phyloP scores from a whole-genome alignment of 2,329 filamentous ascomycete genomes.

The Ambrosiella xylebori region DNA sequence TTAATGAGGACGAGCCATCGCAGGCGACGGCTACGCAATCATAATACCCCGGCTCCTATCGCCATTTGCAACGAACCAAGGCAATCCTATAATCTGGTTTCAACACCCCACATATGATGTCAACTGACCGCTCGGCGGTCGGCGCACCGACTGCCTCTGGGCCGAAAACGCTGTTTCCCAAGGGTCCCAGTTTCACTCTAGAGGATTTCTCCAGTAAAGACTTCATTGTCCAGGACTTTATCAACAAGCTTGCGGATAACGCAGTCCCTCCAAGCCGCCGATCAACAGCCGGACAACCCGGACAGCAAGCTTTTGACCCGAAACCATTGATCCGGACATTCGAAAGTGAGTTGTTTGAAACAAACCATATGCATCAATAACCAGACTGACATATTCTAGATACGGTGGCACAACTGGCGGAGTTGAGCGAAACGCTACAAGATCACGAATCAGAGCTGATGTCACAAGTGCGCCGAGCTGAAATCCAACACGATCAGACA shows the following conservation, averaged over 20 bases:
- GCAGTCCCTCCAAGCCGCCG: conserved; percentile 65
- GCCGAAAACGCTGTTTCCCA: conserved; percentile 54
- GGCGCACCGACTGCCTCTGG: conserved; percentile 30
- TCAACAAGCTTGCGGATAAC: conserved; percentile 78
- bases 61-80: not conserved
- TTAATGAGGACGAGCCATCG: not conserved
- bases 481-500: conserved; percentile 81
- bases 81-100: not conserved
- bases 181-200: conserved; percentile 67
- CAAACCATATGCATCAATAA: not conserved
- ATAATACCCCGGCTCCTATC: not conserved
- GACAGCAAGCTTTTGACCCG: conserved; percentile 58
- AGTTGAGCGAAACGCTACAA: conserved; percentile 68
- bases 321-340: conserved; percentile 95
- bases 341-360: conserved; percentile 38
- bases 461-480: conserved; percentile 76
- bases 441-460: conserved; percentile 79
- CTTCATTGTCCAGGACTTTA: conserved; percentile 96
- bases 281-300: conserved; percentile 38
- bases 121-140: conserved; percentile 6
- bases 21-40: not conserved
- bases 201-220: conserved; percentile 80
- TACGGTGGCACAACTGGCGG: conserved; percentile 49
- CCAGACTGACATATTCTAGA: conserved; percentile 22
- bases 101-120: not conserved